Evolutionary conservation across 129 eudicot species (phyloP).

Genomic region (Artemisia tridentata): DNA sequence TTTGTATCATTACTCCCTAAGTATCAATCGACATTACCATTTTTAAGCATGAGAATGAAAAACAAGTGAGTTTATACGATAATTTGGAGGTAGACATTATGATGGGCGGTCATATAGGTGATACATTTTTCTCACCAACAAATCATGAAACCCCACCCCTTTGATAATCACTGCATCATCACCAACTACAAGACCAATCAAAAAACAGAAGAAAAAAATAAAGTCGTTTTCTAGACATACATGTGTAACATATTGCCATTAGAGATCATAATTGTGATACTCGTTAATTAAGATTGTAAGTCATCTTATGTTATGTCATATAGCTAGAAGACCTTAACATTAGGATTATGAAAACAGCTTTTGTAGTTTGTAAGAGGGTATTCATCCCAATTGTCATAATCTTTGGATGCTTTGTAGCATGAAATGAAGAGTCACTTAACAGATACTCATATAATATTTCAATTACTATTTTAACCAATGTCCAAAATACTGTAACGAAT

Average conservation of each 20-base stretch:
- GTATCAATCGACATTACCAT: neutral
- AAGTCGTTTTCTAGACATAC: constrained; percentile 7
- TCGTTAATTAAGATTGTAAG: too few relatives aligned
- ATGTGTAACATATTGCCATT: constrained; percentile 12
- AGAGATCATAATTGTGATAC: neutral
- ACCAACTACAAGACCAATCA: constrained; percentile 22
- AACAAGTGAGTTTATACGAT: neutral
- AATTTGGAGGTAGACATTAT: constrained; percentile 22
- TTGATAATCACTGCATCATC: constrained; percentile 16
- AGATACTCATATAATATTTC: too few relatives aligned
- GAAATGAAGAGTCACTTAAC: too few relatives aligned
- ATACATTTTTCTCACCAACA: constrained; percentile 16
- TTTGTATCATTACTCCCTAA: too few relatives aligned
- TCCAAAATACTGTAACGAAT: too few relatives aligned
- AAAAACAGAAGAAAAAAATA: neutral
- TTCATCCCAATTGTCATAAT: too few relatives aligned
- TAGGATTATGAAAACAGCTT: too few relatives aligned
- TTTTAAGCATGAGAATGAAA: neutral
- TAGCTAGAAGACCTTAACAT: too few relatives aligned
- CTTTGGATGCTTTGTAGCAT: too few relatives aligned
- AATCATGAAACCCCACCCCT: constrained; percentile 14
- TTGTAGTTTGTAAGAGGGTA: too few relatives aligned
- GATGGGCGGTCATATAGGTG: constrained; percentile 31
- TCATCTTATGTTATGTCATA: too few relatives aligned
- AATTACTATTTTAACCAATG: too few relatives aligned